Evolutionary conservation across 495 filamentous ascomycete species (phyloP).

Genomic region (Bathelium albidoporum): DNA sequence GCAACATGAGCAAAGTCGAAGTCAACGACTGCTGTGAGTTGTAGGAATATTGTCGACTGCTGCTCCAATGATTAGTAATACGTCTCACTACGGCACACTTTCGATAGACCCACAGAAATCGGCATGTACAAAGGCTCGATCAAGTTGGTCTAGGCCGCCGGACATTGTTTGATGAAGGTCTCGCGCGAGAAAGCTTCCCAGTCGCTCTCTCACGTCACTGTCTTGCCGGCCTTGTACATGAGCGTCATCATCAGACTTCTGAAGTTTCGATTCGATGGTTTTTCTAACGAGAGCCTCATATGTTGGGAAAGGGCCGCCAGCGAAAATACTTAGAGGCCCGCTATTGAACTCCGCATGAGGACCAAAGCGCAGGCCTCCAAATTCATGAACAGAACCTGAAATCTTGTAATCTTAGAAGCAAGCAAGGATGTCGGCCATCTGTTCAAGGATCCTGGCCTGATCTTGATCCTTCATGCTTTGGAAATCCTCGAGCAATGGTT

Average conservation of each 20-base stretch:
- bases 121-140: neutral
- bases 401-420: neutral
- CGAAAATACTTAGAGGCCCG: neutral
- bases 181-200: neutral
- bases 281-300: neutral
- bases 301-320: neutral
- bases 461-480: neutral
- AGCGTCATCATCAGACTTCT: neutral
- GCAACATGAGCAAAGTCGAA: neutral
- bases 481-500: neutral
- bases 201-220: neutral
- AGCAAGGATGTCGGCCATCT: neutral
- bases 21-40: neutral
- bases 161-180: neutral
- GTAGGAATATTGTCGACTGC: neutral
- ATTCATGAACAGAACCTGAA: neutral
- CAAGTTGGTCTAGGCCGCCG: neutral
- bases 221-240: neutral
- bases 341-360: neutral
- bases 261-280: neutral
- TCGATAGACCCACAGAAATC: neutral
- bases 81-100: neutral
- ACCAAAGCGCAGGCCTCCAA: neutral
- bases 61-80: neutral
- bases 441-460: neutral